Conservation (phyloP, 306 rosid genomes). For the Calophaca sinica region DNA sequence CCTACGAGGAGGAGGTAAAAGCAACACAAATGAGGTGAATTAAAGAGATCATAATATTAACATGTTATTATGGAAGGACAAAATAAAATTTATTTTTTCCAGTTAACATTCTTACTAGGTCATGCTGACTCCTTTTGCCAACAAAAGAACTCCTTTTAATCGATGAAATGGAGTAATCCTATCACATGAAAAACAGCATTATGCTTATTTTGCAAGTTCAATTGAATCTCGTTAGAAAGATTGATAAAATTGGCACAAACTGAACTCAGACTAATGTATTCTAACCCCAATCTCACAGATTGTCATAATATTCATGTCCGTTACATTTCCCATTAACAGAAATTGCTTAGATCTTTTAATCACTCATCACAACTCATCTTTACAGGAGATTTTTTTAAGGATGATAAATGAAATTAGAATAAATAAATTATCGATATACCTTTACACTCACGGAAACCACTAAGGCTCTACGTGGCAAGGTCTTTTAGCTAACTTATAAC, state of each 20-base stretch:
- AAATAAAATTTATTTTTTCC: slow-evolving; percentile 38
- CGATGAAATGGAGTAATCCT: slow-evolving; percentile 83
- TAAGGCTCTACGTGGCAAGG: background rate
- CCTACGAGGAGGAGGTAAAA: slow-evolving; percentile 57
- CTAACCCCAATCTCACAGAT: slow-evolving; percentile 14
- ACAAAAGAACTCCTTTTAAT: slow-evolving; percentile 66
- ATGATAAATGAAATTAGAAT: slow-evolving; percentile 25
- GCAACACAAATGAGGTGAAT: slow-evolving; percentile 30
- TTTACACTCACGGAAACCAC: slow-evolving; percentile 14
- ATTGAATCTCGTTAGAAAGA: background rate
- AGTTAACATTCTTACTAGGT: slow-evolving; percentile 55
- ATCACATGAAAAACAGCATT: slow-evolving; percentile 40
- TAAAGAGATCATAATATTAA: slow-evolving; percentile 39
- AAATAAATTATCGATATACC: slow-evolving; percentile 1
- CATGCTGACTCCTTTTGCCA: slow-evolving; percentile 63
- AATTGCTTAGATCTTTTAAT: slow-evolving; percentile 10
- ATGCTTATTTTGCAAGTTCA: slow-evolving; percentile 10
- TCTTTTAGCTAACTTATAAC: background rate
- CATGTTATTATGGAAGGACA: slow-evolving; percentile 37
- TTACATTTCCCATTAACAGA: background rate
- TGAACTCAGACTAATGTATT: slow-evolving; percentile 24
- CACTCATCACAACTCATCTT: slow-evolving; percentile 18
- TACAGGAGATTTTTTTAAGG: background rate
- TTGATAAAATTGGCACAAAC: slow-evolving; percentile 28
- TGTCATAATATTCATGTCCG: slow-evolving; percentile 14